Percentiles rank a stretch among this genome's conserved stretches.
These are phyloP conservation scores for Gynostemma pentaphyllum DNA, from an alignment of 306 rosid species.

Conservation along the genomic window DNA sequence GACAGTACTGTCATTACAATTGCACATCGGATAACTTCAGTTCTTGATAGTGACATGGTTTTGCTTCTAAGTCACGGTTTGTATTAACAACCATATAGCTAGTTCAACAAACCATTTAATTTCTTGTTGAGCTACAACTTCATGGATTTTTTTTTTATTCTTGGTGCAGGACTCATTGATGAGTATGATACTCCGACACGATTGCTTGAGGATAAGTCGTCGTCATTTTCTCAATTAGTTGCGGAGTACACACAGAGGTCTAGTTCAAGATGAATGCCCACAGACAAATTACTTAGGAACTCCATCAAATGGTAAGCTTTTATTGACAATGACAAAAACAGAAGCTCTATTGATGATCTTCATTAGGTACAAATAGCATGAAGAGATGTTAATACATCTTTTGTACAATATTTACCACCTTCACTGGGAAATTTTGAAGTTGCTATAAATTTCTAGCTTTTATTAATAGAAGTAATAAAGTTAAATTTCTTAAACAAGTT, in stretches of 20 bases:
- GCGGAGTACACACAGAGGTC: constrained; percentile 69
- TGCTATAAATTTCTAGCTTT: no score
- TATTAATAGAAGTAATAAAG: no score
- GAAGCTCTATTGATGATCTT: no score
- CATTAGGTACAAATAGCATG: no score
- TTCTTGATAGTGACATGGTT: constrained; percentile 71
- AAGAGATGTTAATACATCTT: no score
- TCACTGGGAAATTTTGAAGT: no score
- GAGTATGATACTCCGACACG: constrained; percentile 54
- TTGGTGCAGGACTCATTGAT: constrained; percentile 52
- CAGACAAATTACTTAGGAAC: not conserved
- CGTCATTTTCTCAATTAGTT: constrained; percentile 68
- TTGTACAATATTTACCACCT: no score
- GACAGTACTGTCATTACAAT: constrained; percentile 60
- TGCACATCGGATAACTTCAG: constrained; percentile 82
- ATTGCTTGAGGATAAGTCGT: constrained; percentile 59
- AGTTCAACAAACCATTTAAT: not conserved
- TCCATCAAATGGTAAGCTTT: not conserved
- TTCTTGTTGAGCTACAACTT: not conserved
- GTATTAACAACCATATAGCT: not conserved
- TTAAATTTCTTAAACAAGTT: no score
- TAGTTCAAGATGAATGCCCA: constrained; percentile 15
- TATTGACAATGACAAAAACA: not conserved
- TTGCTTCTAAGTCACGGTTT: constrained; percentile 67
- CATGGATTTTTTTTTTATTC: not conserved